Percentiles rank a stretch among this genome's conserved stretches.
phyloP scores from a whole-genome alignment of 176 grass and related monocot genomes.

The Microstegium vimineum region DNA sequence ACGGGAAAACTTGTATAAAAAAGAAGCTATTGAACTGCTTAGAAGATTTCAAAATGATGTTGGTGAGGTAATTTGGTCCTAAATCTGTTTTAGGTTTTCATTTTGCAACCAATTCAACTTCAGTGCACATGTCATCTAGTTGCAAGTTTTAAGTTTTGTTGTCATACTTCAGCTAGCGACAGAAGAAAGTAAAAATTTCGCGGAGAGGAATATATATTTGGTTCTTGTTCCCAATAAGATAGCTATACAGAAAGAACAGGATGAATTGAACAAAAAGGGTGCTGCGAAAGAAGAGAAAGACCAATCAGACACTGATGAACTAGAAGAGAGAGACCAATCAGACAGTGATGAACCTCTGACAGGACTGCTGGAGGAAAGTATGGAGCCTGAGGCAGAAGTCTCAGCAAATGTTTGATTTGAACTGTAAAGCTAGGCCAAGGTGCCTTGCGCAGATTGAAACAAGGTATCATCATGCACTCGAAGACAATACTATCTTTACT shows the following conservation, averaged over 20 bases:
- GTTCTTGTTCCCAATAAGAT: slow-evolving; percentile 88
- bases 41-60: slow-evolving; percentile 85
- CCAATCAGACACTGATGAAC: slow-evolving; percentile 15
- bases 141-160: neutral
- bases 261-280: slow-evolving; percentile 59
- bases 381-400: slow-evolving; percentile 45
- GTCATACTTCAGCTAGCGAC: slow-evolving; percentile 67
- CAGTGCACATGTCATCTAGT: neutral
- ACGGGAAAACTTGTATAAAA: slow-evolving; percentile 77
- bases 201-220: slow-evolving; percentile 71
- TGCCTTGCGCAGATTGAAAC: neutral
- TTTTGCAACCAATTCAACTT: neutral
- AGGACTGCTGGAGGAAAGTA: slow-evolving; percentile 31
- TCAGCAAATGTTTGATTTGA: slow-evolving; percentile 60
- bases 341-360: slow-evolving; percentile 17
- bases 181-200: slow-evolving; percentile 79
- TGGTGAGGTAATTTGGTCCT: slow-evolving; percentile 67
- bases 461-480: slow-evolving; percentile 21
- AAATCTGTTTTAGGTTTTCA: neutral
- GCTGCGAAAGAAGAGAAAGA: slow-evolving; percentile 11
- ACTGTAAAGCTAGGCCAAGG: slow-evolving; percentile 25
- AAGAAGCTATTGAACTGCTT: slow-evolving; percentile 78
- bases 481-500: neutral
- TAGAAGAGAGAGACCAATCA: neutral
- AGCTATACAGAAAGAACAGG: slow-evolving; percentile 80